Evolutionary conservation across 257 asterid genomes (phyloP).

Genomic region (Solanum tacnaense): DNA sequence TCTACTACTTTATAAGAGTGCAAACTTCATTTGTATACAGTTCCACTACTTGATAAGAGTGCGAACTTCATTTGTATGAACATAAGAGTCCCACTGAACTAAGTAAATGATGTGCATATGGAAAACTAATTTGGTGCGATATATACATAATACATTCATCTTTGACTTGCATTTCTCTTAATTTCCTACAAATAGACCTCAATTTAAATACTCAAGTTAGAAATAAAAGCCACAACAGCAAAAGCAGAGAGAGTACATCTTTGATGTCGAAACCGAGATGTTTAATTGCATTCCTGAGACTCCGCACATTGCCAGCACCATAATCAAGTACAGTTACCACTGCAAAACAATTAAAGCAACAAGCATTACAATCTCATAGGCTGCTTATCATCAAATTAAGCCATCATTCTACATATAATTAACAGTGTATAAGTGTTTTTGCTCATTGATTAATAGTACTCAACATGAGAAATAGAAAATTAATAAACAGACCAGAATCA

Average conservation of each 20-base stretch:
- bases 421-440: not conserved
- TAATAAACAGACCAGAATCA: conserved; percentile 32
- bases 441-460: not conserved
- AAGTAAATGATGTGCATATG: not conserved
- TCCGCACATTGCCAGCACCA: conserved; percentile 97
- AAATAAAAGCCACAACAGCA: not conserved
- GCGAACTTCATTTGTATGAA: not conserved
- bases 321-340: conserved; percentile 93
- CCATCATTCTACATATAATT: not conserved
- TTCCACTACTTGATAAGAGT: not conserved
- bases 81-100: not conserved
- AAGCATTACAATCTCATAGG: not conserved
- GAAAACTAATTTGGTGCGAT: not conserved
- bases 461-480: not conserved
- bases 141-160: not conserved
- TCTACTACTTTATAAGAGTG: not conserved
- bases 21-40: not conserved
- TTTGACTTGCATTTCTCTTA: not conserved
- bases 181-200: not conserved
- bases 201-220: not conserved
- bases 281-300: conserved; percentile 80
- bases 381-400: not conserved
- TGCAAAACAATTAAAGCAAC: conserved; percentile 8
- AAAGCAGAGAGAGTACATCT: conserved; percentile 36
- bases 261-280: conserved; percentile 62